Conservation (phyloP, 495 filamentous ascomycete species). For the Oidiodendron maius region DNA sequence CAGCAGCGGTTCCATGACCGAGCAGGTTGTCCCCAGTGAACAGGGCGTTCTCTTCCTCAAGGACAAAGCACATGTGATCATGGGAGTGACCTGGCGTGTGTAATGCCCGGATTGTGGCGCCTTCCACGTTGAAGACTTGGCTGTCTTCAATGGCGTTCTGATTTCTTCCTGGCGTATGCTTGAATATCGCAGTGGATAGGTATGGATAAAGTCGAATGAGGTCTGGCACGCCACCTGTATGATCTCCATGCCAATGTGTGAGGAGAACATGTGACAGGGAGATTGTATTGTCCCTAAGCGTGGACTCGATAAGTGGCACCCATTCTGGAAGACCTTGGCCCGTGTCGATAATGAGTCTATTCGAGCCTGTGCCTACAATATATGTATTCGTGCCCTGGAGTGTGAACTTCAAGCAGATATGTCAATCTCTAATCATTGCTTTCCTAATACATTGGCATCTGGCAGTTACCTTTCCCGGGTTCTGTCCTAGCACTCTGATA, state of each 20-base stretch:
- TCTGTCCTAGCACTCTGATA: conserved; percentile 31
- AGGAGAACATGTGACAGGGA: conserved; percentile 59
- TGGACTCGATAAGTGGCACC: conserved; percentile 48
- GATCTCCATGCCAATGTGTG: conserved; percentile 87
- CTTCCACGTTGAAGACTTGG: conserved; percentile 64
- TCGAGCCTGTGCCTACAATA: conserved; percentile 61
- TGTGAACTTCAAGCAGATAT: conserved; percentile 2
- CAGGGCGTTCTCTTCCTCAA: conserved; percentile 72
- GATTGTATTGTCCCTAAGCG: conserved; percentile 57
- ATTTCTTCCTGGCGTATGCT: conserved; percentile 36
- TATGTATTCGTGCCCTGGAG: conserved; percentile 74
- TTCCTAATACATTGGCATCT: not conserved
- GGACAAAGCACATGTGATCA: conserved; percentile 72
- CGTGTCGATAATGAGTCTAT: conserved; percentile 72
- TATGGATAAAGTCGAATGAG: conserved; percentile 52
- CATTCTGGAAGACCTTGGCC: conserved; percentile 52
- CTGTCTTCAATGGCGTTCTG: conserved; percentile 58
- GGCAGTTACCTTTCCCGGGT: conserved; percentile 22
- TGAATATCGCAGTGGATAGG: conserved; percentile 41
- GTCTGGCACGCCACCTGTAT: conserved; percentile 65
- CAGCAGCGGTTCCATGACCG: conserved; percentile 86
- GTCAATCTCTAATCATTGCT: not conserved
- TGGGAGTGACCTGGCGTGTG: conserved; percentile 77
- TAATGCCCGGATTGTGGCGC: conserved; percentile 66
- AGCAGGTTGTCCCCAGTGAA: conserved; percentile 93